Evolutionary conservation across 2,329 filamentous ascomycete genomes (phyloP).

Genomic region (Pestalotiopsis sp.): DNA sequence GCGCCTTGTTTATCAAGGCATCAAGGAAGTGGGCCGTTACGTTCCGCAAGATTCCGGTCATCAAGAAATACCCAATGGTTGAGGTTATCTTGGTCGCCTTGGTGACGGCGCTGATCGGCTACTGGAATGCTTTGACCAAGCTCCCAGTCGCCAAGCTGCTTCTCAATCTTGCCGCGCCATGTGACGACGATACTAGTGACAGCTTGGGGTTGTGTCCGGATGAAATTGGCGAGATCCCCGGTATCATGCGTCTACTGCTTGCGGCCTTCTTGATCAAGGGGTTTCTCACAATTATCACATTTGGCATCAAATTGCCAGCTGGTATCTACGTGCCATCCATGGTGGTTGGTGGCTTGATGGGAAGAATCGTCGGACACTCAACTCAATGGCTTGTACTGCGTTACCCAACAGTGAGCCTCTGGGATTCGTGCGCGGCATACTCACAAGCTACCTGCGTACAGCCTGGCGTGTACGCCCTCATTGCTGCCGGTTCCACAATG

Average conservation of each 20-base stretch:
- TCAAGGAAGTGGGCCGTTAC: conserved; percentile 86
- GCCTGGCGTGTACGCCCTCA: conserved; percentile 93
- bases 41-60: conserved; percentile 78
- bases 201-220: conserved; percentile 78
- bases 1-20: conserved; percentile 95
- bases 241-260: conserved; percentile 71
- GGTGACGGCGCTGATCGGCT: conserved; percentile 81
- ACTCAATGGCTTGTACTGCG: conserved; percentile 80
- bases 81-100: conserved; percentile 89
- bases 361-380: conserved; percentile 82
- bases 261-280: conserved; percentile 89
- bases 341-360: conserved; percentile 94
- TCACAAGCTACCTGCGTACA: conserved; percentile 84
- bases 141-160: conserved; percentile 88
- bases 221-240: conserved; percentile 74
- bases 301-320: conserved; percentile 94
- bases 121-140: conserved; percentile 92
- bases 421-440: conserved; percentile 71
- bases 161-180: conserved; percentile 88
- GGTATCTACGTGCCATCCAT: conserved; percentile 99
- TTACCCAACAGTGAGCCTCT: conserved; percentile 73
- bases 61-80: conserved; percentile 82
- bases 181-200: conserved; percentile 67
- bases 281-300: conserved; percentile 84
- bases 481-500: conserved; percentile 96